These are phyloP conservation scores for Ophioceras dolichostomum DNA, from an alignment of 2,329 filamentous ascomycete species.

Conservation along the genomic window DNA sequence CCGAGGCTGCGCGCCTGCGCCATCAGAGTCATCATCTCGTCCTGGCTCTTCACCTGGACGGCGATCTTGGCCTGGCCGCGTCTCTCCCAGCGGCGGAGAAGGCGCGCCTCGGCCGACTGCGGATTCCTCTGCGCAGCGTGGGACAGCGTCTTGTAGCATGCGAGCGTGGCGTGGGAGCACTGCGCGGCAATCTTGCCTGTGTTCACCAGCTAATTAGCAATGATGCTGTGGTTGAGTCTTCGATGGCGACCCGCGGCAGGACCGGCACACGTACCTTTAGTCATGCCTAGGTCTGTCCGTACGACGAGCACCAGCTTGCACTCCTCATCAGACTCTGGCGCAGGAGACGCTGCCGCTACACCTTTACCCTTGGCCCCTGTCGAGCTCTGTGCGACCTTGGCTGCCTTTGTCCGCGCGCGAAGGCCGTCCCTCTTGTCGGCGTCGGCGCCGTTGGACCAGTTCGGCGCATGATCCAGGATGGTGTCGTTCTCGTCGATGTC, in stretches of 20 bases:
- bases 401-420: conserved; percentile 16
- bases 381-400: conserved; percentile 16
- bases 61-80: conserved; percentile 89
- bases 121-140: conserved; percentile 37
- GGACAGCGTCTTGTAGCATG: conserved; percentile 82
- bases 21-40: conserved; percentile 63
- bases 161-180: conserved; percentile 89
- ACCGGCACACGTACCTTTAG: conserved; percentile 54
- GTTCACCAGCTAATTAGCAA: too few species aligned
- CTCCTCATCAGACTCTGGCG: conserved; percentile 49
- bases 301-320: conserved; percentile 93
- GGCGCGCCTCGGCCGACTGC: conserved; percentile 38
- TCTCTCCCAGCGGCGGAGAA: conserved; percentile 77
- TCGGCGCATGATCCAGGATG: conserved; percentile 52
- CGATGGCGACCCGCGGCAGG: background rate
- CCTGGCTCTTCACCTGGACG: conserved; percentile 75
- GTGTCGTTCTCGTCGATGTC: conserved; percentile 56
- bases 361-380: too few species aligned
- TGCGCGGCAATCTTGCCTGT: conserved; percentile 94
- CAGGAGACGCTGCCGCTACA: too few species aligned
- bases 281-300: conserved; percentile 91
- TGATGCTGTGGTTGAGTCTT: background rate
- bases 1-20: conserved; percentile 73
- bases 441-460: conserved; percentile 50
- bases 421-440: conserved; percentile 48